Percentiles rank a stretch among this genome's conserved stretches.
Conservation (phyloP, 129 eudicot species). For the Artemisia tridentata region DNA sequence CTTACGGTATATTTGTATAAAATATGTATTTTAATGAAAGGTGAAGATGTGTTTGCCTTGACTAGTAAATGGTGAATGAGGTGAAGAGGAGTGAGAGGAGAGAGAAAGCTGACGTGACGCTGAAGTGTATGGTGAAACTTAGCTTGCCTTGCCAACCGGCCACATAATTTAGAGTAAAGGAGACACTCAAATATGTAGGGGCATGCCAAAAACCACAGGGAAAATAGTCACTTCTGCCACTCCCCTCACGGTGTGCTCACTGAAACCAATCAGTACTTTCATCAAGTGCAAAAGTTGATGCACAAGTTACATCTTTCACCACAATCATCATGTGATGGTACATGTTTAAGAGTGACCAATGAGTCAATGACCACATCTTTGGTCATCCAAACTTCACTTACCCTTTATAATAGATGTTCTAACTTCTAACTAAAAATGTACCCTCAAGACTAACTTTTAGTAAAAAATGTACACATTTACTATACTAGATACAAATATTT, state of each 20-base stretch:
- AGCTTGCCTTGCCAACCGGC: no score
- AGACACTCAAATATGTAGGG: constrained; percentile 10
- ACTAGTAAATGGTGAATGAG: no score
- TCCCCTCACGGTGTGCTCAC: constrained; percentile 26
- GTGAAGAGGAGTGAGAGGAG: no score
- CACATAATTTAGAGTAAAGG: neutral
- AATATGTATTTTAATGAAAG: no score
- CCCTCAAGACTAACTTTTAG: neutral
- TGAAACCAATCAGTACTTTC: constrained; percentile 32
- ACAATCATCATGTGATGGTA: constrained; percentile 32
- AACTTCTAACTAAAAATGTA: constrained; percentile 22
- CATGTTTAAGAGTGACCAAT: constrained; percentile 13
- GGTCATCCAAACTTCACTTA: constrained; percentile 22
- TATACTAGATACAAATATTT: neutral
- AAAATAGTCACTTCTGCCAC: constrained; percentile 30
- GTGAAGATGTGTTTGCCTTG: no score
- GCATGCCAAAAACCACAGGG: constrained; percentile 18
- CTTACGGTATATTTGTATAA: no score
- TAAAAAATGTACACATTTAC: constrained; percentile 2
- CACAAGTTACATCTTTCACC: constrained; percentile 25
- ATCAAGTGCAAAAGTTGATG: constrained; percentile 28
- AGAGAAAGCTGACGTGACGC: no score
- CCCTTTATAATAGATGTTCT: constrained; percentile 7
- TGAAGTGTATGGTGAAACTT: no score
- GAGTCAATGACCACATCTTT: constrained; percentile 15